phyloP scores from a whole-genome alignment of 805 yeast genomes.

The Kodamaea jinghongensis region DNA sequence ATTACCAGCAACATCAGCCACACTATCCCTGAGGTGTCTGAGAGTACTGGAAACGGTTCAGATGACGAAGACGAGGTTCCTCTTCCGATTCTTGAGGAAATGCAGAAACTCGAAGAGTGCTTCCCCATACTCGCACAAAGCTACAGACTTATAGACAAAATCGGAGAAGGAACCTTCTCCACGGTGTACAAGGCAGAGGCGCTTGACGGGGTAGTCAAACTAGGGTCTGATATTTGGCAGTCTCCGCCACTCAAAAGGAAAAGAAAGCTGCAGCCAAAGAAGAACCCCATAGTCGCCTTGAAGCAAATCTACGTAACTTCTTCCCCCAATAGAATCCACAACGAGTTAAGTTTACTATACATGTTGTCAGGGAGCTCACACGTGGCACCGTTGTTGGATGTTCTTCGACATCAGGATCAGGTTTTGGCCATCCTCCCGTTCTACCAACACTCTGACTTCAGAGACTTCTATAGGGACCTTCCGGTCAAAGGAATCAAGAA shows the following conservation, averaged over 20 bases:
- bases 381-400: constrained; percentile 89
- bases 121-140: constrained; percentile 52
- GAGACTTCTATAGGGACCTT: constrained; percentile 78
- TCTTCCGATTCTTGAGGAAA: constrained; percentile 54
- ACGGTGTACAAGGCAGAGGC: constrained; percentile 64
- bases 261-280: constrained; percentile 21
- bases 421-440: constrained; percentile 90
- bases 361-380: constrained; percentile 63
- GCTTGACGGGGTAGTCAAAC: constrained; percentile 35
- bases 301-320: constrained; percentile 94
- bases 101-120: constrained; percentile 49
- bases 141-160: constrained; percentile 52
- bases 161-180: constrained; percentile 68
- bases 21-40: constrained; percentile 6
- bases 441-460: constrained; percentile 85
- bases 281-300: constrained; percentile 68
- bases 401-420: constrained; percentile 83
- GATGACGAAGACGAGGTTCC: constrained; percentile 48
- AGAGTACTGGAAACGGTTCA: not conserved
- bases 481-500: constrained; percentile 76
- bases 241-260: constrained; percentile 42
- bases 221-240: constrained; percentile 42
- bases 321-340: constrained; percentile 85
- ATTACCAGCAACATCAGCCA: not conserved
- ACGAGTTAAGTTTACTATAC: constrained; percentile 79